These are phyloP conservation scores for Colletotrichum sp. DNA, from an alignment of 2,329 filamentous ascomycete species.

Conservation along the genomic window DNA sequence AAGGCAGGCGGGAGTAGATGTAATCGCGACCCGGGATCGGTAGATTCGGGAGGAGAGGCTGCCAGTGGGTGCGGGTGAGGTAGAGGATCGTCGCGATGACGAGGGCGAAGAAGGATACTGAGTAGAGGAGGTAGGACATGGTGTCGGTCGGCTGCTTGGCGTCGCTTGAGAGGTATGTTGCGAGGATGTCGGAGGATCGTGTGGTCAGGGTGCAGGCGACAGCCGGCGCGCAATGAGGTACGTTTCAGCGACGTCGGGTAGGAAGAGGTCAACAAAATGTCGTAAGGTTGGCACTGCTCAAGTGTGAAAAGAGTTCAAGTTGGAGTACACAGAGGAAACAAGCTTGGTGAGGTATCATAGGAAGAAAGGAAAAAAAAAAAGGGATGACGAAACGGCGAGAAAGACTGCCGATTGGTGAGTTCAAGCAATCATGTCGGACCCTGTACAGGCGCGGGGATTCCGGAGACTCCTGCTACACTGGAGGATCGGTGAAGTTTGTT, in stretches of 20 bases:
- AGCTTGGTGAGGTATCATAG: background rate
- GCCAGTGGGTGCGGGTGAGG: constrained; percentile 80
- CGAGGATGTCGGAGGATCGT: background rate
- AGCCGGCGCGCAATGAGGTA: background rate
- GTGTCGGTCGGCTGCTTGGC: constrained; percentile 22
- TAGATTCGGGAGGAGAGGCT: constrained; percentile 68
- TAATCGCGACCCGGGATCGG: constrained; percentile 59
- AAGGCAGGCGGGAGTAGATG: constrained; percentile 79
- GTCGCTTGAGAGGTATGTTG: background rate
- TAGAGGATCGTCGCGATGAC: constrained; percentile 77
- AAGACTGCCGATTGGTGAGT: background rate
- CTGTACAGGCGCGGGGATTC: background rate
- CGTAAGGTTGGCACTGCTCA: too few species aligned
- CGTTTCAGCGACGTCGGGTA: background rate
- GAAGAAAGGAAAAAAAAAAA: background rate
- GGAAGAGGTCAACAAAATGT: too few species aligned
- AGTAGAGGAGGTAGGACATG: constrained; percentile 86
- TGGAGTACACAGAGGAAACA: background rate
- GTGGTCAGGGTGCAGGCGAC: background rate
- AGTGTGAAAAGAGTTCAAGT: background rate
- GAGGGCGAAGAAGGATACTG: constrained; percentile 73
- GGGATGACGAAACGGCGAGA: background rate
- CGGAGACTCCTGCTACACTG: background rate
- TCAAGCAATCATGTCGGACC: constrained; percentile 2
- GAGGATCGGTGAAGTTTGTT: background rate